phyloP scores from a whole-genome alignment of 306 rosid species.

The Trichosanthes truncata region DNA sequence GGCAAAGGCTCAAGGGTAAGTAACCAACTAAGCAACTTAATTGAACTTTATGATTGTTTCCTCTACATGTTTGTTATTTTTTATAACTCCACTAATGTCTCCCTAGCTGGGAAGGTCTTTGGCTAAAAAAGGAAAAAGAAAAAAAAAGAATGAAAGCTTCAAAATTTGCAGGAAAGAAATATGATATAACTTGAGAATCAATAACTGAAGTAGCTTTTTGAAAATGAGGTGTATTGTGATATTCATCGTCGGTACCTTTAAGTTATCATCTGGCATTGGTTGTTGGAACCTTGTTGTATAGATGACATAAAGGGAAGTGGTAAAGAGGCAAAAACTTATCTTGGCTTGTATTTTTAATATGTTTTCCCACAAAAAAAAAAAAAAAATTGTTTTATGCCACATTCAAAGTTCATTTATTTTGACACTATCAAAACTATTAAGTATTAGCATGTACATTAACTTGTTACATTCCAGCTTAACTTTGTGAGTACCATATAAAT shows the following conservation, averaged over 20 bases:
- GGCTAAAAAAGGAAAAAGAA: background rate
- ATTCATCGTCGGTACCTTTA: background rate
- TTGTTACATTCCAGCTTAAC: background rate
- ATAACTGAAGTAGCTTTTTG: background rate
- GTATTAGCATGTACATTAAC: background rate
- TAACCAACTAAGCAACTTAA: background rate
- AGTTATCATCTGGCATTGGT: background rate
- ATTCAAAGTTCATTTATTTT: background rate
- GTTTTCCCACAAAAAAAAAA: background rate
- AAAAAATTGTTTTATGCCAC: background rate
- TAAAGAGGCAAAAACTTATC: background rate
- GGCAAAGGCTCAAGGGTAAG: conserved; percentile 49
- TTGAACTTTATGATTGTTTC: background rate
- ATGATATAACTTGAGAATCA: background rate
- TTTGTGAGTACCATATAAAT: background rate
- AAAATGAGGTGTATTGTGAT: background rate
- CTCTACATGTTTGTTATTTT: background rate
- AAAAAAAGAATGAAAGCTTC: background rate
- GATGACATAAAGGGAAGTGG: background rate
- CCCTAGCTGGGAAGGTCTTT: background rate
- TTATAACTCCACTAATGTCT: background rate
- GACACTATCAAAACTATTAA: background rate
- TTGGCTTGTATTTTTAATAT: background rate
- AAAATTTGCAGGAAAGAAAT: background rate
- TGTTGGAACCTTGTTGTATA: background rate